Evolutionary conservation across 1,139 yeast genomes (phyloP).

Genomic region (Komagataea norvegica): DNA sequence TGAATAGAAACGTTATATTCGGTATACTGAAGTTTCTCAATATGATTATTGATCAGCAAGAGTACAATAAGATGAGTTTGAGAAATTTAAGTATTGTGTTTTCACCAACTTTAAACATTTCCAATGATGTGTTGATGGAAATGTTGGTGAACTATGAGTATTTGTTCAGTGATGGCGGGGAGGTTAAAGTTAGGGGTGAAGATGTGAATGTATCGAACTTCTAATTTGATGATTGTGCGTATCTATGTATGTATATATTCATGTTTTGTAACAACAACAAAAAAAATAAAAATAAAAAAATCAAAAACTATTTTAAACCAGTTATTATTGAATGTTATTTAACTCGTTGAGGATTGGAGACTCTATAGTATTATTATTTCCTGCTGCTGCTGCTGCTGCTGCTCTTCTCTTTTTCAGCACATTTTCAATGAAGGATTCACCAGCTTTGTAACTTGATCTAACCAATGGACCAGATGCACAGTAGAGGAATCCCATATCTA

Average conservation of each 20-base stretch:
- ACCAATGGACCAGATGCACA: conserved; percentile 98
- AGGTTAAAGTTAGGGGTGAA: conserved; percentile 32
- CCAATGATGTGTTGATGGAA: conserved; percentile 58
- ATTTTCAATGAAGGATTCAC: conserved; percentile 95
- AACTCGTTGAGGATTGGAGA: neutral
- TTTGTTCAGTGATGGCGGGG: conserved; percentile 54
- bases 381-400: too few species aligned
- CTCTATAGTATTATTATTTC: conserved; percentile 16
- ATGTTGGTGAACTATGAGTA: conserved; percentile 61
- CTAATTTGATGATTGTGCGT: too few species aligned
- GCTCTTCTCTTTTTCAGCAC: conserved; percentile 66
- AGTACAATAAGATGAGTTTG: conserved; percentile 76
- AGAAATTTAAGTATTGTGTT: conserved; percentile 78
- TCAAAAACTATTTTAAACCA: neutral
- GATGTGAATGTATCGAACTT: conserved; percentile 35
- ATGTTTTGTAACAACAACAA: conserved; percentile 6
- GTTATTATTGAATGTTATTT: neutral
- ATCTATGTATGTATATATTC: too few species aligned
- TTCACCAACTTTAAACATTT: conserved; percentile 75
- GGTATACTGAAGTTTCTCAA: conserved; percentile 64
- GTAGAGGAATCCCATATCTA: conserved; percentile 84
- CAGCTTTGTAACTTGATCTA: conserved; percentile 95
- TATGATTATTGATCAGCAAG: conserved; percentile 58
- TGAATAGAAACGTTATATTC: conserved; percentile 58
- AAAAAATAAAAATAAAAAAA: too few species aligned